Evolutionary conservation across 495 filamentous ascomycete species (phyloP).

Genomic region (Talaromyces stipitatus): DNA sequence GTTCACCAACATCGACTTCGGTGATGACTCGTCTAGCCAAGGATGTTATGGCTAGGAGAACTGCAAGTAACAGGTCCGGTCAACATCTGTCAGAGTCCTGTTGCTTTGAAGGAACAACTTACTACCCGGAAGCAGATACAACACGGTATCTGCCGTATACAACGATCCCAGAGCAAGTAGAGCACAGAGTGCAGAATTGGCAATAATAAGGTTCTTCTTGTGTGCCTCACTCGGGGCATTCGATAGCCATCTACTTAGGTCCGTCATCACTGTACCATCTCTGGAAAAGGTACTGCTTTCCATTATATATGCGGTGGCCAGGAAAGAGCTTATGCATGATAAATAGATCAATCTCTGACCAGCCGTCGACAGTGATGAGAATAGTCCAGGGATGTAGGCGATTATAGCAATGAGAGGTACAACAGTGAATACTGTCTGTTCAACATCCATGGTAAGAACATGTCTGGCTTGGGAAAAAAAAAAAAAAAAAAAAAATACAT

Average conservation of each 20-base stretch:
- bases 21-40: slow-evolving; percentile 32
- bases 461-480: too few relatives aligned
- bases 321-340: slow-evolving; percentile 47
- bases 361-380: slow-evolving; percentile 17
- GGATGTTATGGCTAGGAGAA: slow-evolving; percentile 25
- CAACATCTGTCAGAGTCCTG: neutral
- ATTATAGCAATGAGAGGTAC: slow-evolving; percentile 45
- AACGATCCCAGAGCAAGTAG: slow-evolving; percentile 17
- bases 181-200: slow-evolving; percentile 18
- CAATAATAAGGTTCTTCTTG: slow-evolving; percentile 14
- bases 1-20: slow-evolving; percentile 35
- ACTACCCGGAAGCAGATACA: slow-evolving; percentile 34
- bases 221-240: slow-evolving; percentile 6
- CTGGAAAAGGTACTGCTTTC: slow-evolving; percentile 19
- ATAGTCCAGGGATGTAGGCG: slow-evolving; percentile 46
- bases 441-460: neutral
- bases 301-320: slow-evolving; percentile 48
- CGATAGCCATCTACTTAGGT: slow-evolving; percentile 2
- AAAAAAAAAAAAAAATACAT: too few relatives aligned
- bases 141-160: slow-evolving; percentile 1
- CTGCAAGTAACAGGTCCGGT: slow-evolving; percentile 13
- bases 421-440: slow-evolving; percentile 45
- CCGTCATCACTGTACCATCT: slow-evolving; percentile 13
- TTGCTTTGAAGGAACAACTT: slow-evolving; percentile 8
- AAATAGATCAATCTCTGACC: neutral